phyloP scores from a whole-genome alignment of 352 stramenopile genomes.

The Sclerospora graminicola region DNA sequence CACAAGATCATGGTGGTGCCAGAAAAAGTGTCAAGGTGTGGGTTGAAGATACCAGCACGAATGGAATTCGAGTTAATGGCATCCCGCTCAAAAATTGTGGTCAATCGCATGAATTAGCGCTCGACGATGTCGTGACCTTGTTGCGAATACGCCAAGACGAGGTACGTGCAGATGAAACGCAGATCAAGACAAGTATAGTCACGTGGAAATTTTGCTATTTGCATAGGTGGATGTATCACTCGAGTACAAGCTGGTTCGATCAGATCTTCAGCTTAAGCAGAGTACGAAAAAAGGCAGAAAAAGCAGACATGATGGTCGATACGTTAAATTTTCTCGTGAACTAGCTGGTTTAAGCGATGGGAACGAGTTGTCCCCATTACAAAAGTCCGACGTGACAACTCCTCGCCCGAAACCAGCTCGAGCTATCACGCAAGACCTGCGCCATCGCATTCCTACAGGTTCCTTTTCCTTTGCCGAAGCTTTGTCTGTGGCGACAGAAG shows the following conservation, averaged over 20 bases:
- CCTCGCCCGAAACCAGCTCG: background rate
- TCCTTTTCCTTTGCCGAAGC: background rate
- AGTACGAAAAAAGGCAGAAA: constrained; percentile 7
- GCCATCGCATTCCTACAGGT: constrained; percentile 13
- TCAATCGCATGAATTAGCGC: constrained; percentile 30
- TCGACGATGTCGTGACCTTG: constrained; percentile 48
- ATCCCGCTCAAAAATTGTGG: constrained; percentile 36
- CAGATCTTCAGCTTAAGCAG: constrained; percentile 5
- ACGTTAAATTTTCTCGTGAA: constrained; percentile 22
- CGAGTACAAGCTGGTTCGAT: constrained; percentile 27
- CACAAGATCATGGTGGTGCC: constrained; percentile 12
- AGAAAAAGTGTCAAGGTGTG: constrained; percentile 29
- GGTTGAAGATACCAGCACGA: constrained; percentile 68
- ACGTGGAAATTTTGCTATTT: background rate
- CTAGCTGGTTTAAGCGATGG: constrained; percentile 14
- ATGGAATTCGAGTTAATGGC: constrained; percentile 54
- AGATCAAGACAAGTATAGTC: background rate
- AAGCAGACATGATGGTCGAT: constrained; percentile 25
- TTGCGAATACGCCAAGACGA: constrained; percentile 35
- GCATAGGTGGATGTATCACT: constrained; percentile 34
- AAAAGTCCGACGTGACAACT: constrained; percentile 4
- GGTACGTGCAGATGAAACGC: constrained; percentile 17
- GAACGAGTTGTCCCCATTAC: constrained; percentile 6
- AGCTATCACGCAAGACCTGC: constrained; percentile 11
- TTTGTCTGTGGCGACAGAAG: background rate